These are phyloP conservation scores for Raphanus sativus DNA, from an alignment of 345 rosid genomes.

Conservation along the genomic window DNA sequence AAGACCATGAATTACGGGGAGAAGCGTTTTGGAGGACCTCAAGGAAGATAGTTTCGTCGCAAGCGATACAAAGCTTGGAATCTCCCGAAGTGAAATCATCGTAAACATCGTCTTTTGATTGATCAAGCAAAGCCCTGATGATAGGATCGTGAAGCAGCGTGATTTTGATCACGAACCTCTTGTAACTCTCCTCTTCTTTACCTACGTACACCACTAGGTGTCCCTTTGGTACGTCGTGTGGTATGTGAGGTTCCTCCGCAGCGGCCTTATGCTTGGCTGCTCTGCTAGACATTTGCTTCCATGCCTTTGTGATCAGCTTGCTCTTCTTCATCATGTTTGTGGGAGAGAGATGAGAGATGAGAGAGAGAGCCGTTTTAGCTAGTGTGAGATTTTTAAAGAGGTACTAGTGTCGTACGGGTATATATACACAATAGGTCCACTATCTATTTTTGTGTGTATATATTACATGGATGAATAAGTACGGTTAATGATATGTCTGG, in stretches of 20 bases:
- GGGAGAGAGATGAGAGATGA: not conserved
- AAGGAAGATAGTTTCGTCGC: conserved; percentile 69
- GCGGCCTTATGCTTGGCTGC: not conserved
- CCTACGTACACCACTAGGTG: conserved; percentile 84
- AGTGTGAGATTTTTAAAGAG: conserved; percentile 17
- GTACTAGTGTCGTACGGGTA: conserved; percentile 35
- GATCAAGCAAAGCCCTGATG: conserved; percentile 72
- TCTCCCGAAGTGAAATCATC: conserved; percentile 52
- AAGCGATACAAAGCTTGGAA: conserved; percentile 77
- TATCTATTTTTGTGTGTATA: conserved; percentile 12
- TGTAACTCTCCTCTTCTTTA: conserved; percentile 43
- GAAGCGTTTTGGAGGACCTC: conserved; percentile 53
- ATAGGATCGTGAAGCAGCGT: conserved; percentile 68
- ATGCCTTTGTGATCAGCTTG: conserved; percentile 37
- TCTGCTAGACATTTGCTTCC: conserved; percentile 36
- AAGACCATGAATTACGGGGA: conserved; percentile 20
- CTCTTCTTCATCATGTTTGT: conserved; percentile 21
- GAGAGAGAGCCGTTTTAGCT: conserved; percentile 17
- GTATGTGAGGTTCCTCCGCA: conserved; percentile 41
- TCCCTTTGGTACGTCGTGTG: conserved; percentile 84
- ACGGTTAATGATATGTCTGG: conserved; percentile 8
- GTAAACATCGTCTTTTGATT: conserved; percentile 57
- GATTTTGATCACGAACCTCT: conserved; percentile 69
- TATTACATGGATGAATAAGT: conserved; percentile 10
- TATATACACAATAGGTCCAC: conserved; percentile 27